Conservation (phyloP, 768 basidiomycete genomes). For the Tubosaeta brunneosetosa region DNA sequence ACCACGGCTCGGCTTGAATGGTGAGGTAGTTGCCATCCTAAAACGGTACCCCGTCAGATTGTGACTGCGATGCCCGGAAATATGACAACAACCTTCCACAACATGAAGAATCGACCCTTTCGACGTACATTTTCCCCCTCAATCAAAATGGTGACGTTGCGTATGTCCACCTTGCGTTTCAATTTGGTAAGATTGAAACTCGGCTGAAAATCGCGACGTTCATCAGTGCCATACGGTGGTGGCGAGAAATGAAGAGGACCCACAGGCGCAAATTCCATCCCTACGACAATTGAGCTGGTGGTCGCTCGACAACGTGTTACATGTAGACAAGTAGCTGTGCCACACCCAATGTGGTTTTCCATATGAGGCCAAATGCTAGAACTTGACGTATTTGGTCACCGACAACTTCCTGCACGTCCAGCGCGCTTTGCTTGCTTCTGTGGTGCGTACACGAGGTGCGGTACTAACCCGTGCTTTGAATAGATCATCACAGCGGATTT, state of each 20-base stretch:
- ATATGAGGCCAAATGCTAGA: neutral
- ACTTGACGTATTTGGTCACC: neutral
- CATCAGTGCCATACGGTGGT: neutral
- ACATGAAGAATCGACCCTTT: constrained; percentile 21
- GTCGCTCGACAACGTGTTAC: neutral
- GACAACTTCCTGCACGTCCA: too few relatives aligned
- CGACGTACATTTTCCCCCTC: neutral
- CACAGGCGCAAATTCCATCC: constrained; percentile 29
- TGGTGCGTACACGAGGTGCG: neutral
- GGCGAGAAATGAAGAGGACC: constrained; percentile 18
- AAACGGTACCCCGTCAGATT: neutral
- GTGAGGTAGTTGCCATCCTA: constrained; percentile 26
- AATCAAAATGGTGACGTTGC: constrained; percentile 19
- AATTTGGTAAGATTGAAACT: constrained; percentile 18
- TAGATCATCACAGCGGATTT: too few relatives aligned
- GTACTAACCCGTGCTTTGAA: neutral
- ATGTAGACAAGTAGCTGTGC: constrained; percentile 9
- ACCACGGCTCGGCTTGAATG: constrained; percentile 30
- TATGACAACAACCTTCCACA: constrained; percentile 16
- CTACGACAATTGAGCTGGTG: neutral
- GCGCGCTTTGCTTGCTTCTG: neutral
- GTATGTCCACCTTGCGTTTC: constrained; percentile 23
- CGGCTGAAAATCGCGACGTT: constrained; percentile 5
- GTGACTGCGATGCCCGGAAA: neutral
- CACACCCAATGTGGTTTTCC: neutral